phyloP scores from a whole-genome alignment of 2,329 filamentous ascomycete genomes.

The Fusarium pseudoanthophilum region DNA sequence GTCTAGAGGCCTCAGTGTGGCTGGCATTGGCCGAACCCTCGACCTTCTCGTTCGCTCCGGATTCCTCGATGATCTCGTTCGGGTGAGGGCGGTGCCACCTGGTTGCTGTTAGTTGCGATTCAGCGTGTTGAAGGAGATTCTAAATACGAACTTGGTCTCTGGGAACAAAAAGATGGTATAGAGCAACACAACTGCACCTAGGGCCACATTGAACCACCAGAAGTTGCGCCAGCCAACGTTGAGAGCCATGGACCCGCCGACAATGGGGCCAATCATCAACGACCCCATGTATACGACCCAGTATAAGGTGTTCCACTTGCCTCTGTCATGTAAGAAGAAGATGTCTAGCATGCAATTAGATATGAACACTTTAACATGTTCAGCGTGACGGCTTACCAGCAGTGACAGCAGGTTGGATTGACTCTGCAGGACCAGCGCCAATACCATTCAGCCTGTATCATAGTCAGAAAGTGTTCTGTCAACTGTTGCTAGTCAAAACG shows the following conservation, averaged over 20 bases:
- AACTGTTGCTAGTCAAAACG: background rate
- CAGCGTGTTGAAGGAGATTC: background rate
- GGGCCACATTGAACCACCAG: background rate
- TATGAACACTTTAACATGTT: background rate
- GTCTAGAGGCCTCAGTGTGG: background rate
- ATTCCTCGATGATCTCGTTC: background rate
- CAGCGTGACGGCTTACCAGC: background rate
- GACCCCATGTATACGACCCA: conserved; percentile 1
- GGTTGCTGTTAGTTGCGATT: background rate
- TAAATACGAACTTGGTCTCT: background rate
- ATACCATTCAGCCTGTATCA: background rate
- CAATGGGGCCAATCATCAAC: background rate
- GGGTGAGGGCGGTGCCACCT: background rate
- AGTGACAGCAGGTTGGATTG: background rate
- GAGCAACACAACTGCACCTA: background rate
- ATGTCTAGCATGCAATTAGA: background rate
- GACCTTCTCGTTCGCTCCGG: background rate
- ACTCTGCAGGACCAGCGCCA: background rate
- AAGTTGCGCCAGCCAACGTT: background rate
- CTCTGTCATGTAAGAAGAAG: background rate
- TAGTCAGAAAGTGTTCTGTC: background rate
- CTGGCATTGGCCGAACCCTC: background rate
- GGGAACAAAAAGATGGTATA: background rate
- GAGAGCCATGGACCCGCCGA: background rate
- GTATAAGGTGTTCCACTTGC: background rate